These are phyloP conservation scores for Neonectria ditissima DNA, from an alignment of 2,329 filamentous ascomycete species.

Conservation along the genomic window DNA sequence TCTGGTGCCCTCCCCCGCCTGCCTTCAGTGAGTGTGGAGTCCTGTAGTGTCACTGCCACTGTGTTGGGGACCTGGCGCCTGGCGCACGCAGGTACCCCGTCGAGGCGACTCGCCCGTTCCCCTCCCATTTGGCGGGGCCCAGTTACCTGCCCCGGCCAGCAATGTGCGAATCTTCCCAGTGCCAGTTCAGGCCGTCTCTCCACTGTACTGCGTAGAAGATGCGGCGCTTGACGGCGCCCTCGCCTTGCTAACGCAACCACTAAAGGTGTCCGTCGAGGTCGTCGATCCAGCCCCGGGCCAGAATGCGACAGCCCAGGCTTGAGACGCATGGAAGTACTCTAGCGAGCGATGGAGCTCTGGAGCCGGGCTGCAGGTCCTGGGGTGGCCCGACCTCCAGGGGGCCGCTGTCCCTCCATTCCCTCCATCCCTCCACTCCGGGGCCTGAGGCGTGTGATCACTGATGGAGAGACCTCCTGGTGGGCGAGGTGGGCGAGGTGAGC, in stretches of 20 bases:
- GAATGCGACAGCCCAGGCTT: neutral
- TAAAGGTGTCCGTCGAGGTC: neutral
- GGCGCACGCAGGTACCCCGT: neutral
- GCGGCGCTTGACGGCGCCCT: neutral
- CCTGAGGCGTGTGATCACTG: neutral
- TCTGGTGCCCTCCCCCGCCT: neutral
- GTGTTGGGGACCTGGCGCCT: no score
- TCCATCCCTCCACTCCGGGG: conserved; percentile 16
- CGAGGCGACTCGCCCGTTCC: neutral
- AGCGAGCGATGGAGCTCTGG: conserved; percentile 3
- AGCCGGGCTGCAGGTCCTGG: conserved; percentile 2
- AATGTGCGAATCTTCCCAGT: neutral
- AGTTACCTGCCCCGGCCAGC: neutral
- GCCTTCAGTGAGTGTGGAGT: neutral
- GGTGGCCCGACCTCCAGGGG: conserved; percentile 23
- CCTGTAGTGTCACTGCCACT: neutral
- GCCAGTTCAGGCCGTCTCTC: neutral
- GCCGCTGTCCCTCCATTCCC: neutral
- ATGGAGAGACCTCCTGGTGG: neutral
- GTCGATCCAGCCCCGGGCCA: neutral
- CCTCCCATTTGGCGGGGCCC: neutral
- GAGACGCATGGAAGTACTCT: neutral
- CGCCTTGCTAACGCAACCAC: neutral
- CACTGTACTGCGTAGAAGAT: neutral
- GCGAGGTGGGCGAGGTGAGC: neutral